Conservation (phyloP, 2,329 filamentous ascomycete species). For the Fusarium denticulatum region DNA sequence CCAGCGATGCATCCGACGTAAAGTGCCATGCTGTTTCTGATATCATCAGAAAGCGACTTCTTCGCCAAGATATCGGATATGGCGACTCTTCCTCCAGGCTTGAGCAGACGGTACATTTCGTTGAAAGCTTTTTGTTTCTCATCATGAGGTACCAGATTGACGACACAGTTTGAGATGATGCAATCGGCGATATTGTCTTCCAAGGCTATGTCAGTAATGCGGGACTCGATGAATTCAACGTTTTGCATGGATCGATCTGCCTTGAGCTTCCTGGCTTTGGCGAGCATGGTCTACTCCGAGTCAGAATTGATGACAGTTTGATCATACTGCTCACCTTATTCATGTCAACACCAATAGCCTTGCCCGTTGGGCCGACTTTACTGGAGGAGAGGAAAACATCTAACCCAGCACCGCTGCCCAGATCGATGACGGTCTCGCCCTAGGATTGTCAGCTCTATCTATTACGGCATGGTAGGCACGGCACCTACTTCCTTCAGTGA, state of each 20-base stretch:
- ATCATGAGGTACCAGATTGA: constrained; percentile 64
- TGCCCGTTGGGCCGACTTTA: not conserved
- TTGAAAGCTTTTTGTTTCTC: constrained; percentile 65
- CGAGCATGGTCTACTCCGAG: not conserved
- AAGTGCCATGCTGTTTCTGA: constrained; percentile 60
- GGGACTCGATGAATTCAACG: not conserved
- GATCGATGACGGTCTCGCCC: constrained; percentile 3
- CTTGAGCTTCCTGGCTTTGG: not conserved
- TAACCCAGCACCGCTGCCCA: constrained; percentile 3
- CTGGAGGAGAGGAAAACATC: not conserved
- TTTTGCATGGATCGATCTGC: not conserved
- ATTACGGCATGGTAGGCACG: fast-evolving
- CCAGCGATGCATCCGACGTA: constrained; percentile 71
- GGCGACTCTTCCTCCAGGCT: constrained; percentile 65
- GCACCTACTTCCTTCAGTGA: not conserved
- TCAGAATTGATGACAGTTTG: fast-evolving
- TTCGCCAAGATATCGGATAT: constrained; percentile 68
- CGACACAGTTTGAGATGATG: constrained; percentile 71
- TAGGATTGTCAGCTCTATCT: fast-evolving
- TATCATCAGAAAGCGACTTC: constrained; percentile 57
- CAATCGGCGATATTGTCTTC: not conserved
- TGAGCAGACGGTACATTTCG: constrained; percentile 68
- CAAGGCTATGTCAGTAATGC: not conserved
- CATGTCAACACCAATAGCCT: constrained; percentile 7
- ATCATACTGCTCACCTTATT: not conserved